A percentile compares a stretch with the other conserved stretches of the same genome.
phyloP scores from a whole-genome alignment of 1,284 basidiomycete species.

The Cryptococcus floricola region DNA sequence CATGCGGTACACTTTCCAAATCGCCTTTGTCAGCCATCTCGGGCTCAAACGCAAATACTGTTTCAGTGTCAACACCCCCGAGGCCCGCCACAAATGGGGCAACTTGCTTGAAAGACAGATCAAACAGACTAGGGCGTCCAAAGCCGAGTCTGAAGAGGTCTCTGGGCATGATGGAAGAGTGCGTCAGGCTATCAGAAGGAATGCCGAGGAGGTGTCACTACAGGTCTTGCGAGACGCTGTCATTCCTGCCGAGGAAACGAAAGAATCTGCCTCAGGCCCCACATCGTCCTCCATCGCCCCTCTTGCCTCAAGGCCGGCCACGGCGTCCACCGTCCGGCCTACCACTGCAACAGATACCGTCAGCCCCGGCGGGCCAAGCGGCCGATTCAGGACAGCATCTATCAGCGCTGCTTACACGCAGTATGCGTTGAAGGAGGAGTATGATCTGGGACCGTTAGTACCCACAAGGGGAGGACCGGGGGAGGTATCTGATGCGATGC shows the following conservation, averaged over 20 bases:
- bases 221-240: slow-evolving; percentile 78
- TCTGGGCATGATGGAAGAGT: neutral
- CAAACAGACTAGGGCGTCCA: slow-evolving; percentile 64
- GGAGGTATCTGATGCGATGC: slow-evolving; percentile 14
- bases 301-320: neutral
- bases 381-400: slow-evolving; percentile 15
- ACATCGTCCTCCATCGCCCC: neutral
- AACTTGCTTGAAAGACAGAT: slow-evolving; percentile 67
- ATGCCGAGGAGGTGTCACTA: slow-evolving; percentile 69
- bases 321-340: neutral
- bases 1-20: slow-evolving; percentile 89
- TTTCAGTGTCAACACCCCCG: slow-evolving; percentile 78
- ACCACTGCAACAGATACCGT: neutral
- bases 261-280: neutral
- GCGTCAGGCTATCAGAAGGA: slow-evolving; percentile 49
- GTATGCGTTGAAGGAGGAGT: slow-evolving; percentile 13
- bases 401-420: slow-evolving; percentile 27
- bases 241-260: slow-evolving; percentile 47
- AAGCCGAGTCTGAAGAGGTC: slow-evolving; percentile 30
- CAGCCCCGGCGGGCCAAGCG: neutral
- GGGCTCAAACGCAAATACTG: slow-evolving; percentile 77
- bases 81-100: slow-evolving; percentile 70
- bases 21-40: slow-evolving; percentile 71
- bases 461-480: slow-evolving; percentile 11
- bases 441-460: slow-evolving; percentile 22